A percentile compares a stretch with the other conserved stretches of the same genome.
phyloP scores from a whole-genome alignment of 2,329 filamentous ascomycete species.

The Calonectria montana region DNA sequence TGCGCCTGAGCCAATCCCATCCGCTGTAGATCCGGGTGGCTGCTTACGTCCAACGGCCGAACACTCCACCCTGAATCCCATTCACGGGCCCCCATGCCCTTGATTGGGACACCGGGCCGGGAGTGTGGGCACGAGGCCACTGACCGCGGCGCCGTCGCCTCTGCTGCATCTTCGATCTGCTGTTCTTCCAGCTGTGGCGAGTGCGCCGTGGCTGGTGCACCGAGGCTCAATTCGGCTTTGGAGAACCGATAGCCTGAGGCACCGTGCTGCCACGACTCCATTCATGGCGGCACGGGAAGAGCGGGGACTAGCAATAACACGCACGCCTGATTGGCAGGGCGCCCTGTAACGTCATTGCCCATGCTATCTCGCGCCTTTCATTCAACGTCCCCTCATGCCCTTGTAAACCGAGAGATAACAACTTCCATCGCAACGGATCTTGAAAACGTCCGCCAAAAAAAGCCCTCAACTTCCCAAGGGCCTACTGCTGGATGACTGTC shows the following conservation, averaged over 20 bases:
- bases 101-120: background rate
- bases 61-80: background rate
- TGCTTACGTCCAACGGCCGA: background rate
- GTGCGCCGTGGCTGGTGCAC: conserved; percentile 6
- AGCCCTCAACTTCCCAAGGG: background rate
- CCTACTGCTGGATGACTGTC: conserved; percentile 15
- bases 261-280: background rate
- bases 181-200: background rate
- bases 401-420: conserved; percentile 3
- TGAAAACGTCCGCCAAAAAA: conserved; percentile 7
- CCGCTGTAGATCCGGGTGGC: background rate
- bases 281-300: background rate
- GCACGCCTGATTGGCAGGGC: conserved; percentile 32
- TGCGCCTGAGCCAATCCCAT: background rate
- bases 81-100: background rate
- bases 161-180: background rate
- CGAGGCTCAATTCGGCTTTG: background rate
- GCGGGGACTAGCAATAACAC: background rate
- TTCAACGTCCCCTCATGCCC: conserved; percentile 18
- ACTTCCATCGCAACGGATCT: conserved; percentile 11
- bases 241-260: background rate
- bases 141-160: background rate
- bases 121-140: conserved; percentile 3
- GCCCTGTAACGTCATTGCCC: conserved; percentile 39
- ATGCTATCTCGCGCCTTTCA: conserved; percentile 39